A percentile compares a stretch with the other conserved stretches of the same genome.
phyloP scores from a whole-genome alignment of 352 stramenopile genomes.

The Phytophthora quininea region DNA sequence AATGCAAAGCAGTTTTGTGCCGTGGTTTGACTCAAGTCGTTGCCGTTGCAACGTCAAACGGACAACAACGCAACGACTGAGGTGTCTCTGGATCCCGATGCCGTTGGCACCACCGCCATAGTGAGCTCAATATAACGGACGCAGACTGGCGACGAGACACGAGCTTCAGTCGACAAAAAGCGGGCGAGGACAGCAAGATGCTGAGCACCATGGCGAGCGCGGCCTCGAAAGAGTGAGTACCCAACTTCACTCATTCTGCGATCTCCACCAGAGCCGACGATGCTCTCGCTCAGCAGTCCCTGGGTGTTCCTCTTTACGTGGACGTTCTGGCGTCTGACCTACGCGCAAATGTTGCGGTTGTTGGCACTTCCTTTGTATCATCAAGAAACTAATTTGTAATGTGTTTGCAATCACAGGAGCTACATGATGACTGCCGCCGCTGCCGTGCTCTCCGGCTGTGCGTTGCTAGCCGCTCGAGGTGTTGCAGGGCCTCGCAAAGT shows the following conservation, averaged over 20 bases:
- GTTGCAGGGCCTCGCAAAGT: slow-evolving; percentile 12
- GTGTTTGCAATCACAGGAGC: slow-evolving; percentile 18
- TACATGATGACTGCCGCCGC: slow-evolving; percentile 34
- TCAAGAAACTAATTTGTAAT: slow-evolving; percentile 1
- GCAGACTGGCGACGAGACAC: not conserved
- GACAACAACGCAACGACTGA: not conserved
- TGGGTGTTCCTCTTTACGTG: slow-evolving; percentile 18
- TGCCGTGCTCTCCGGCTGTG: slow-evolving; percentile 36
- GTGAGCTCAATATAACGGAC: not conserved
- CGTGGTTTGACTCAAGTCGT: too few relatives aligned
- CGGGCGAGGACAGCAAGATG: slow-evolving; percentile 10
- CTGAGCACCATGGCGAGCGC: slow-evolving; percentile 14
- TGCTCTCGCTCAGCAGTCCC: slow-evolving; percentile 4
- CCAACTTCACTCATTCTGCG: not conserved
- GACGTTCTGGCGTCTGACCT: slow-evolving; percentile 9
- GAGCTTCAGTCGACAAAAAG: not conserved
- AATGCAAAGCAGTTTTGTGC: too few relatives aligned
- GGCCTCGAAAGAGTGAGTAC: slow-evolving; percentile 29
- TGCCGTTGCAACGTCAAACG: not conserved
- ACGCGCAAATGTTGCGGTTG: slow-evolving; percentile 20
- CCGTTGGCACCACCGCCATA: not conserved
- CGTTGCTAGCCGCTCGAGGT: slow-evolving; percentile 31
- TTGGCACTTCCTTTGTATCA: not conserved
- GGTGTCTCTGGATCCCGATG: not conserved
- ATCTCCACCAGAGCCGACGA: slow-evolving; percentile 9